Evolutionary conservation across 2,329 filamentous ascomycete genomes (phyloP), one percentile per base, ranked within the genome.

Genomic region (Tolypocladium sp.): DNA sequence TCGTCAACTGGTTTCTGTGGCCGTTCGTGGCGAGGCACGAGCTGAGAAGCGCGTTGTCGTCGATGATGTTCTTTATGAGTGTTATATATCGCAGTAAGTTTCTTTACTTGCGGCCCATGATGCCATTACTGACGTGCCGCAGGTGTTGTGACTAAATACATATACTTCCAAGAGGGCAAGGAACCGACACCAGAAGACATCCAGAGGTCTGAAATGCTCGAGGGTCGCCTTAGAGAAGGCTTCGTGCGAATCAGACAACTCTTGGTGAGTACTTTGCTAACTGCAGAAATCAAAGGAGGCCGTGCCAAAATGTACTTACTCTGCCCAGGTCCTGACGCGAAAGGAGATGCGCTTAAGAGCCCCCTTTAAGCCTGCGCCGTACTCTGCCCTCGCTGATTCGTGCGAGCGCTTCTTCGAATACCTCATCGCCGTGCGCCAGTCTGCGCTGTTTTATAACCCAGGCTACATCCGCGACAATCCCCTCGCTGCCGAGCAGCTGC

Each of bases 11-110:
- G 82, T 65, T 82, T 15, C 70, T 86, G 4, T 86, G 83, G 83
- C 83, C 83, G 2, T 86, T 86, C 62, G 76, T 85, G 6, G 82
- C 83, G 13, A 75, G 83, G 15, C 82, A 84, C 63, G 82, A 85
- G 66, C 74, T 86, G 17, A 73, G 82, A 27, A 80, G 79, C 60
- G 81, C 80, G 0, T 67, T 84, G 2, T 81, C 82, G 0, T 73
- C 77, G 2, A 85, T 83, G 80, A 72, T 85, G 63, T 80, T 84
- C 55, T 83, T 83, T 64, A 77, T 79, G 60, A 82, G 80, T 59
- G 77, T 85, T 60, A 75, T 84, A 9, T 86, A 85, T 65, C 73
- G 83, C 66, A 76, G 77, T 78, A 61, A 62, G 71, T 67, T 42
- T 1, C 3, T 15, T 40, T 15, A 2, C 41, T 33, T 6, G 38